phyloP scores from a whole-genome alignment of 805 yeast species.

The Candida endomychidarum region DNA sequence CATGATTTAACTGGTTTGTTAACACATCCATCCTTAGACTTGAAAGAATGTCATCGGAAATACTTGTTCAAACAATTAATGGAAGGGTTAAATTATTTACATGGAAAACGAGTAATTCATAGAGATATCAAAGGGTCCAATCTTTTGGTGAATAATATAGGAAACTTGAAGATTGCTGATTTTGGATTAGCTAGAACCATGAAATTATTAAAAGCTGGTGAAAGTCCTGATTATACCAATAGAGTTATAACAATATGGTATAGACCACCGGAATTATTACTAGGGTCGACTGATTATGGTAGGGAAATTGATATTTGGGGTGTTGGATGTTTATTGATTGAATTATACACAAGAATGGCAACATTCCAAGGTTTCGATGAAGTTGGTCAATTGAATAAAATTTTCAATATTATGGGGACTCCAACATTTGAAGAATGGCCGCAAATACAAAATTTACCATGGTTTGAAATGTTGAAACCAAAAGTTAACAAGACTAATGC shows the following conservation, averaged over 20 bases:
- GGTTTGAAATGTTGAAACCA: constrained; percentile 87
- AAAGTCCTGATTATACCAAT: constrained; percentile 82
- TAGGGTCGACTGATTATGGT: constrained; percentile 90
- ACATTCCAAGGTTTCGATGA: constrained; percentile 89
- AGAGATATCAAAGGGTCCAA: constrained; percentile 84
- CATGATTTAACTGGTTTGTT: constrained; percentile 90
- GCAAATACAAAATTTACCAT: constrained; percentile 72
- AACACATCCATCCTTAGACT: constrained; percentile 65
- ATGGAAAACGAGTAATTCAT: constrained; percentile 66
- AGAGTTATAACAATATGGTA: constrained; percentile 97
- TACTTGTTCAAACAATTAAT: constrained; percentile 63
- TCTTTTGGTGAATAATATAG: constrained; percentile 61
- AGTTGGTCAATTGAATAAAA: constrained; percentile 73
- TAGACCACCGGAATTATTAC: constrained; percentile 88
- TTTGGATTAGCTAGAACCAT: constrained; percentile 79
- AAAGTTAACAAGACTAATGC: constrained; percentile 31
- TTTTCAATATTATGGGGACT: constrained; percentile 84
- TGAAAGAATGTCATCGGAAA: constrained; percentile 66
- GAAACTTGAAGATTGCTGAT: constrained; percentile 71
- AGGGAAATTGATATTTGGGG: constrained; percentile 97
- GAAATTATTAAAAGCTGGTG: constrained; percentile 53
- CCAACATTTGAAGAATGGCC: constrained; percentile 79
- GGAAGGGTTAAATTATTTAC: constrained; percentile 69
- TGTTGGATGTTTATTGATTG: constrained; percentile 86
- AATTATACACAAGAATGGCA: constrained; percentile 72